A percentile compares a stretch with the other conserved stretches of the same genome.
Conservation (phyloP, 1,284 basidiomycete genomes). For the Microbotryum intermedium region DNA sequence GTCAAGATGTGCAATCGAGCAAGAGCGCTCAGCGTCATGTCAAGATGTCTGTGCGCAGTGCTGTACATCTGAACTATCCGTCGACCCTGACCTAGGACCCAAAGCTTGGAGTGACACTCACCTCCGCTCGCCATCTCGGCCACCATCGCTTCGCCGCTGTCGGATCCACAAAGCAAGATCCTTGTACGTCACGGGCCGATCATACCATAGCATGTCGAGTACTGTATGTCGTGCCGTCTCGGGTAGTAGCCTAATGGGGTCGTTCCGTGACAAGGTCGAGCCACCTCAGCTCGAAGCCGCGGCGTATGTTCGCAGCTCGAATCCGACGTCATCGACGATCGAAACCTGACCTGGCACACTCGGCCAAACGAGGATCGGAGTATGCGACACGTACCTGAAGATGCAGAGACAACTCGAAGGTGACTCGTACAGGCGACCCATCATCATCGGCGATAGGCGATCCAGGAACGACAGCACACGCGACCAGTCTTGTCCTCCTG, state of each 20-base stretch:
- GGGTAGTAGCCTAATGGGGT: constrained; percentile 55
- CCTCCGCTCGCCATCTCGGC: constrained; percentile 47
- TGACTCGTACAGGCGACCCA: constrained; percentile 74
- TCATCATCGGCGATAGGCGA: constrained; percentile 70
- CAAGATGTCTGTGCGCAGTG: constrained; percentile 52
- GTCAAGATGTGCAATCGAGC: constrained; percentile 66
- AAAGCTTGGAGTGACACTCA: constrained; percentile 40
- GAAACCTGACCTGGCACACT: constrained; percentile 3
- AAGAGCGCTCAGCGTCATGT: constrained; percentile 58
- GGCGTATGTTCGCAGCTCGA: not conserved
- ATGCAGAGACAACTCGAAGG: constrained; percentile 91
- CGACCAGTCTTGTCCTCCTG: no score
- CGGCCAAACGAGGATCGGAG: not conserved
- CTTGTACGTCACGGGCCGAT: constrained; percentile 53
- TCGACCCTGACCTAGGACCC: constrained; percentile 27
- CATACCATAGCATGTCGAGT: constrained; percentile 86
- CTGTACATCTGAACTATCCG: not conserved
- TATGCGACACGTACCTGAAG: constrained; percentile 56
- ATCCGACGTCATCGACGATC: not conserved
- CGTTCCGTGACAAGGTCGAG: constrained; percentile 37
- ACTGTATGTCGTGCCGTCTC: constrained; percentile 82
- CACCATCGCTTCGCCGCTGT: constrained; percentile 48
- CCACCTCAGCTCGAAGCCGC: constrained; percentile 1
- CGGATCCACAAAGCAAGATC: constrained; percentile 77
- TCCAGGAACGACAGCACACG: constrained; percentile 57